Evolutionary conservation across 768 basidiomycete genomes (phyloP).

Genomic region (Xerocomellus amylosporus): DNA sequence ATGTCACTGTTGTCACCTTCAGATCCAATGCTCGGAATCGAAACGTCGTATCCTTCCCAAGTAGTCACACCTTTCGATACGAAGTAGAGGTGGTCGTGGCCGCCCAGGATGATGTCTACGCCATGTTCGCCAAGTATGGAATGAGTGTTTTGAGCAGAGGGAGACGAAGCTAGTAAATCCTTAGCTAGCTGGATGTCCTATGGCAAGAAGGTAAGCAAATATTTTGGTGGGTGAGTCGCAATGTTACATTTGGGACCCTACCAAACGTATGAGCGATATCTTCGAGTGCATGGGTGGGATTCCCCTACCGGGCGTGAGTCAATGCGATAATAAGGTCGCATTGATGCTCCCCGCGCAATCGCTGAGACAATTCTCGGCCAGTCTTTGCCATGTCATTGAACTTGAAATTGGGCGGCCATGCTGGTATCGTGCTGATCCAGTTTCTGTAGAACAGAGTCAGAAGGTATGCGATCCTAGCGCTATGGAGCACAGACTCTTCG

Average conservation of each 20-base stretch:
- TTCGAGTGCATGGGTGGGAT: background rate
- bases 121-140: constrained; percentile 61
- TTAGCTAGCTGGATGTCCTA: constrained; percentile 75
- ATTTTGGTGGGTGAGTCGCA: background rate
- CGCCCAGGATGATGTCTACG: constrained; percentile 80
- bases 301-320: constrained; percentile 70
- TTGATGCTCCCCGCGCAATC: constrained; percentile 64
- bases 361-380: constrained; percentile 67
- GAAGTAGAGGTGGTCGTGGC: constrained; percentile 87
- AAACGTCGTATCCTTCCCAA: constrained; percentile 66
- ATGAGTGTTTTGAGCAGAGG: constrained; percentile 44
- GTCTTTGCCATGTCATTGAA: constrained; percentile 74
- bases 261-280: constrained; percentile 2
- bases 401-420: constrained; percentile 80
- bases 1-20: constrained; percentile 72
- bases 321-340: constrained; percentile 86
- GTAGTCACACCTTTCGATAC: constrained; percentile 59
- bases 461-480: background rate
- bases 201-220: constrained; percentile 7
- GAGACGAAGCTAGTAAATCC: constrained; percentile 57
- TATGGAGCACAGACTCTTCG: constrained; percentile 56
- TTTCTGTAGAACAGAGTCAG: constrained; percentile 46
- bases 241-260: constrained; percentile 32
- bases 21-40: constrained; percentile 54
- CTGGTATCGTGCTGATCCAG: constrained; percentile 84